These are phyloP conservation scores for Colletotrichum karsti DNA, from an alignment of 2,329 filamentous ascomycete species.

Conservation along the genomic window DNA sequence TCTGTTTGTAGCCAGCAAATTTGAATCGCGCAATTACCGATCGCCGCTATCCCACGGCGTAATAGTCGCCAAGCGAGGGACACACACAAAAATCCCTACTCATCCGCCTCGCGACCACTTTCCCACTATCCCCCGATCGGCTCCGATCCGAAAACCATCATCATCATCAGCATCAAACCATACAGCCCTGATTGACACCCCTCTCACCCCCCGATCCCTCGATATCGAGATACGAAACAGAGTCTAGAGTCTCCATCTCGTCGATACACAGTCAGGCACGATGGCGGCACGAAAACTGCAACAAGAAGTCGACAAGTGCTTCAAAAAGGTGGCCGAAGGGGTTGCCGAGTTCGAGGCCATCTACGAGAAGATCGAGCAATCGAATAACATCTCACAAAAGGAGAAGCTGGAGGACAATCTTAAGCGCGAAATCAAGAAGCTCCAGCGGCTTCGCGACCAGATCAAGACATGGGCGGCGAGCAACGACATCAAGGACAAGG, in stretches of 20 bases:
- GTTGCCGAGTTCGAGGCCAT: conserved; percentile 92
- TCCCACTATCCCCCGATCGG: background rate
- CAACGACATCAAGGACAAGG: conserved; percentile 99
- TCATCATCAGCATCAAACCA: background rate
- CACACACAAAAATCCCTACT: background rate
- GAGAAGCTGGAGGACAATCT: conserved; percentile 98
- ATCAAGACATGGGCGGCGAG: conserved; percentile 99
- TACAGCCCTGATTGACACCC: conserved; percentile 6
- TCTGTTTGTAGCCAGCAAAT: conserved; percentile 12
- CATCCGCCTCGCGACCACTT: background rate
- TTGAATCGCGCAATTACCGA: conserved; percentile 19
- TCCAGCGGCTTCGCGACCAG: conserved; percentile 95
- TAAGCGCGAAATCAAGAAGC: conserved; percentile 99
- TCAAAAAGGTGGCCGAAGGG: conserved; percentile 97
- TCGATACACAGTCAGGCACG: conserved; percentile 41
- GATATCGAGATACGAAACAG: conserved; percentile 5
- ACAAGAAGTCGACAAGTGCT: conserved; percentile 99
- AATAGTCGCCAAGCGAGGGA: conserved; percentile 13
- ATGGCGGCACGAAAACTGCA: conserved; percentile 98
- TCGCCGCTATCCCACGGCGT: conserved; percentile 10
- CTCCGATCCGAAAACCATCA: conserved; percentile 1
- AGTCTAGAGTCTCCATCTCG: background rate
- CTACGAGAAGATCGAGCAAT: conserved; percentile 96
- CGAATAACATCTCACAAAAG: conserved; percentile 92
- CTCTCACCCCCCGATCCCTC: conserved; percentile 1